Conservation (phyloP, 139 green algal genomes). For the Astrephomene gubernaculifera region DNA sequence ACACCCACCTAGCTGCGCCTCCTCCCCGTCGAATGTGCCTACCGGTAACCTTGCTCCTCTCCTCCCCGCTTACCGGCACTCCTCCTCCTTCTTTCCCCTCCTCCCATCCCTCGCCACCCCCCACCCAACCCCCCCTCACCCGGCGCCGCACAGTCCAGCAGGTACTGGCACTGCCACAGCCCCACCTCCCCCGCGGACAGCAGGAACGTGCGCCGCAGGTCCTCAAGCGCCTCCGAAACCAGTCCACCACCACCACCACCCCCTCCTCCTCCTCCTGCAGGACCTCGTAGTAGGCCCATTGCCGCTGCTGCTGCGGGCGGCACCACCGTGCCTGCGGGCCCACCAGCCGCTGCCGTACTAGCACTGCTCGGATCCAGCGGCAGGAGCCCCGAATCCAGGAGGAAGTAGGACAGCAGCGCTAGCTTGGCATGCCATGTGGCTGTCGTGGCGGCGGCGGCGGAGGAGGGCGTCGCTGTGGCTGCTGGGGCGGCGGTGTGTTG, state of each 20-base stretch:
- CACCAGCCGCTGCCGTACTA: too few relatives aligned
- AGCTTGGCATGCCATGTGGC: slow-evolving; percentile 57
- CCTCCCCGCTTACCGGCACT: too few relatives aligned
- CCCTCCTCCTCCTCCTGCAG: not conserved
- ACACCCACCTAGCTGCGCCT: too few relatives aligned
- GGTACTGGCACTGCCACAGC: slow-evolving; percentile 31
- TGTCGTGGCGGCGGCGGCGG: too few relatives aligned
- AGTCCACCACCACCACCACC: not conserved
- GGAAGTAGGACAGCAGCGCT: slow-evolving; percentile 66
- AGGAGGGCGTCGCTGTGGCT: too few relatives aligned
- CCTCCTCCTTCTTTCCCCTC: too few relatives aligned
- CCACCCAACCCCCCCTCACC: not conserved
- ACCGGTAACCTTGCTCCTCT: too few relatives aligned
- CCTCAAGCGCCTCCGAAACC: not conserved
- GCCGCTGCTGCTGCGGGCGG: not conserved
- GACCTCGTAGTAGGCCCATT: too few relatives aligned
- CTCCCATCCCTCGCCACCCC: too few relatives aligned
- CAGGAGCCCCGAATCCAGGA: slow-evolving; percentile 60
- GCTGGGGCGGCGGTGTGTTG: too few relatives aligned
- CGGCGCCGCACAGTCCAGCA: slow-evolving; percentile 28
- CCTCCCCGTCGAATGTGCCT: too few relatives aligned
- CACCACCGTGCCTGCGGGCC: not conserved
- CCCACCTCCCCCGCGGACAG: not conserved
- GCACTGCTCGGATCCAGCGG: too few relatives aligned
- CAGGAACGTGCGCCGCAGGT: slow-evolving; percentile 26